phyloP scores from a whole-genome alignment of 1,284 basidiomycete species.

The Microbotryum lychnidis-dioicae region DNA sequence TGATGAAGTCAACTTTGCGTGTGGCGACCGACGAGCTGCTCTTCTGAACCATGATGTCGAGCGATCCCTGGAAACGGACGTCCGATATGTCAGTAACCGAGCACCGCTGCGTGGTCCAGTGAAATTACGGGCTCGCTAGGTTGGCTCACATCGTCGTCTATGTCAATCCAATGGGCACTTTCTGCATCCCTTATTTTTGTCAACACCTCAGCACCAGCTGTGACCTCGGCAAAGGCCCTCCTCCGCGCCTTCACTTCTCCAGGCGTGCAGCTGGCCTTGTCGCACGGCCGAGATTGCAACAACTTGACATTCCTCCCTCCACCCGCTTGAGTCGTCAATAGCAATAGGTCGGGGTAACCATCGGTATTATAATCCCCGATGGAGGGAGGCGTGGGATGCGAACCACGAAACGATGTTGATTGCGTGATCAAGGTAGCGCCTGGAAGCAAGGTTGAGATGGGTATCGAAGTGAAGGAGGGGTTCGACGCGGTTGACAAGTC shows the following conservation, averaged over 20 bases:
- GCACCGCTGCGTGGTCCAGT: slow-evolving; percentile 7
- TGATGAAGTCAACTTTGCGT: slow-evolving; percentile 62
- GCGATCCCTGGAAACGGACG: slow-evolving; percentile 57
- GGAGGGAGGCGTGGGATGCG: slow-evolving; percentile 67
- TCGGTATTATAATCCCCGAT: slow-evolving; percentile 89
- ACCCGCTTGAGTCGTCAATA: slow-evolving; percentile 46
- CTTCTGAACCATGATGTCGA: slow-evolving; percentile 86
- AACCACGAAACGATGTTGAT: slow-evolving; percentile 46
- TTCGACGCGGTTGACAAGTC: slow-evolving; percentile 46
- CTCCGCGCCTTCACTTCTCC: slow-evolving; percentile 41
- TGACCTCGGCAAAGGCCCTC: slow-evolving; percentile 57
- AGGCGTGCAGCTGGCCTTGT: slow-evolving; percentile 36
- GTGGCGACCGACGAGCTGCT: slow-evolving; percentile 52
- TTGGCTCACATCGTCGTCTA: slow-evolving; percentile 82
- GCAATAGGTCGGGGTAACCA: slow-evolving; percentile 84
- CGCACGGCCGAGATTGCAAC: slow-evolving; percentile 65
- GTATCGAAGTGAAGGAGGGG: slow-evolving; percentile 60
- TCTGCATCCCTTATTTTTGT: slow-evolving; percentile 66
- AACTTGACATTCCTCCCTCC: slow-evolving; percentile 48
- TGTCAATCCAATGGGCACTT: slow-evolving; percentile 73
- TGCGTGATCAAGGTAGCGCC: slow-evolving; percentile 54
- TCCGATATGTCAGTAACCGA: neutral
- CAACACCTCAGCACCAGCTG: slow-evolving; percentile 57
- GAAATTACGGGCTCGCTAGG: neutral
- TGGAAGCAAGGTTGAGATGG: slow-evolving; percentile 57